These are phyloP conservation scores for Fusarium coicis DNA, from an alignment of 2,329 filamentous ascomycete genomes.

Conservation along the genomic window DNA sequence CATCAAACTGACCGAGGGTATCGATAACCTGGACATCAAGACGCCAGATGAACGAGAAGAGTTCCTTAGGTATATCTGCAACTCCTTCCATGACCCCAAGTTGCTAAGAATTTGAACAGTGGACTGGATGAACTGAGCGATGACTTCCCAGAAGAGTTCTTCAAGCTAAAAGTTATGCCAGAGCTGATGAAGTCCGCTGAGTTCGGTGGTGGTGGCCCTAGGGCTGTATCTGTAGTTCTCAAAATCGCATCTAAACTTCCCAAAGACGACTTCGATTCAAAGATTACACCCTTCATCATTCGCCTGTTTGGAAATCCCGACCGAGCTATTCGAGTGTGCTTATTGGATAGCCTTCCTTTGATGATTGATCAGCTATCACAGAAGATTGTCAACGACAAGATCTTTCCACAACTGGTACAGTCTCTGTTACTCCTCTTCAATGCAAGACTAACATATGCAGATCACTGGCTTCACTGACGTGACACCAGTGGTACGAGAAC, in stretches of 20 bases:
- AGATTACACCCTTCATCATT: constrained; percentile 86
- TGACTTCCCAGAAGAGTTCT: constrained; percentile 97
- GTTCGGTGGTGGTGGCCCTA: constrained; percentile 93
- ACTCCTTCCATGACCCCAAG: too few relatives aligned
- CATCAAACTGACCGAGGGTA: constrained; percentile 90
- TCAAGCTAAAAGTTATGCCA: constrained; percentile 95
- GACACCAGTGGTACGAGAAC: constrained; percentile 91
- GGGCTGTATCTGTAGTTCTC: constrained; percentile 87
- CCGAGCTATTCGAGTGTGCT: constrained; percentile 87
- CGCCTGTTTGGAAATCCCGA: constrained; percentile 92
- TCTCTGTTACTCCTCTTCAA: not conserved
- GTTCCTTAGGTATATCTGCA: constrained; percentile 72
- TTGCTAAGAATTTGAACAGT: constrained; percentile 53
- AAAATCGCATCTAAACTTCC: constrained; percentile 90
- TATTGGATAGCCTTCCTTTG: constrained; percentile 85
- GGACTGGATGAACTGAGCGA: constrained; percentile 88
- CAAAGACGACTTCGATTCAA: constrained; percentile 87
- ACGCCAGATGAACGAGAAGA: constrained; percentile 83
- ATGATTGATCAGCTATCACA: constrained; percentile 94
- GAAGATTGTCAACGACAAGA: constrained; percentile 93
- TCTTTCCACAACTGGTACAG: constrained; percentile 89
- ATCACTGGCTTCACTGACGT: constrained; percentile 94
- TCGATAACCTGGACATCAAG: constrained; percentile 93
- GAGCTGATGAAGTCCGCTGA: constrained; percentile 99
- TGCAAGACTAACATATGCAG: constrained; percentile 55